Evolutionary conservation across 208 protist species (phyloP), one percentile per base, ranked within the genome.

Genomic region (Trypanosoma cruzi): DNA sequence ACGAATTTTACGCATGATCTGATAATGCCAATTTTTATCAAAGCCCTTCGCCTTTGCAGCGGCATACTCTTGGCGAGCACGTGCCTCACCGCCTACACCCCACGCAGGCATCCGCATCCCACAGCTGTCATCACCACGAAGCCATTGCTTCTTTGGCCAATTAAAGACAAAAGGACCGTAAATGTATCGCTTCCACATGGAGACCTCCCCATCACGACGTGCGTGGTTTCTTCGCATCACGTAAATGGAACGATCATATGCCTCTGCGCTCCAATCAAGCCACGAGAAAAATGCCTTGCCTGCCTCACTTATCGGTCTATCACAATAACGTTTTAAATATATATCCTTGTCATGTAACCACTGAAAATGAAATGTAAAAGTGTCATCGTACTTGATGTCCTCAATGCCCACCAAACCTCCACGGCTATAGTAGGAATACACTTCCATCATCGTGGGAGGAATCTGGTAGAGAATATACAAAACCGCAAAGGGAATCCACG

Each of bases 111-210:
- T 78, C 46, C 79, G 67, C 72, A 88, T 86, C 20, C 70, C 75
- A 13, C 82, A 87, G 16, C 86, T 86, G 66, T 96, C 91, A 59
- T 96, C 91, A 24, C 88, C 91, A 48, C 91, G 88, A 44, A 94
- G 84, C 89, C 91, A 96, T 57, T 76, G 79, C 66, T 92, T 90
- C 81, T 94, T 94, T 52, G 88, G 79, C 91, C 91, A 96, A 77
- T 94, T 96, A 61, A 96, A 96, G 16, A 94, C 75, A 71, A 94
- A 96, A 1, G 88, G 88, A 42, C 91, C 91, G 75, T 94, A 96
- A 40, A 96, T 59, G 75, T 96, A 94, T 53, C 69, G 82, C 77
- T 86, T 84, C 79, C 76, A 90, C 11, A 71, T 71, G 63, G 72
- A 79, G 40, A 94, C 86, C 77, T 96, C 91, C 11, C 79, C 75